A percentile compares a stretch with the other conserved stretches of the same genome.
phyloP scores from a whole-genome alignment of 257 asterid genomes.

The Galeopsis tetrahit region DNA sequence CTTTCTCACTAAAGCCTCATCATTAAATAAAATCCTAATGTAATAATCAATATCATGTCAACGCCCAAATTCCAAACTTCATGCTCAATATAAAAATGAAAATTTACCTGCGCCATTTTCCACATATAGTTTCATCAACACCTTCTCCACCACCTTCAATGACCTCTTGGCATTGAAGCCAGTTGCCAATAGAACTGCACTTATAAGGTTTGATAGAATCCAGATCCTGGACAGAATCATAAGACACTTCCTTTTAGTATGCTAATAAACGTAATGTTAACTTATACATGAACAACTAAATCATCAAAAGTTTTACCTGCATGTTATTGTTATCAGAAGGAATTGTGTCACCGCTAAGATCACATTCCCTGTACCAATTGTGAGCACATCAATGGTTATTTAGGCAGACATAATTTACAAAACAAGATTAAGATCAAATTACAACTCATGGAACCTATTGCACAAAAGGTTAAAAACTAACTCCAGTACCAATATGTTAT shows the following conservation, averaged over 20 bases:
- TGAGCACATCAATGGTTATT: constrained; percentile 30
- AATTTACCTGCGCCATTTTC: constrained; percentile 89
- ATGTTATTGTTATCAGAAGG: constrained; percentile 35
- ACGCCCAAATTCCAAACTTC: background rate
- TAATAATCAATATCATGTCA: constrained; percentile 7
- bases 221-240: constrained; percentile 47
- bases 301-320: constrained; percentile 54
- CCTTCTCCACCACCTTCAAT: constrained; percentile 45
- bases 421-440: constrained; percentile 3
- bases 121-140: constrained; percentile 71
- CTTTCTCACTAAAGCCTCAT: background rate
- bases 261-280: constrained; percentile 28
- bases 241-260: constrained; percentile 28
- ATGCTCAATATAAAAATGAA: constrained; percentile 3
- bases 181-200: constrained; percentile 69
- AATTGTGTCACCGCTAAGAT: constrained; percentile 51
- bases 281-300: constrained; percentile 26
- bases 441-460: constrained; percentile 14
- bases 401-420: background rate
- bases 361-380: constrained; percentile 55
- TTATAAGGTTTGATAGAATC: constrained; percentile 37
- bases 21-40: background rate
- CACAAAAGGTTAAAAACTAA: background rate
- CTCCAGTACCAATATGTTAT: background rate
- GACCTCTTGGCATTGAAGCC: constrained; percentile 84